Evolutionary conservation across 345 rosid genomes (phyloP).

Genomic region (Excoecaria agallocha): DNA sequence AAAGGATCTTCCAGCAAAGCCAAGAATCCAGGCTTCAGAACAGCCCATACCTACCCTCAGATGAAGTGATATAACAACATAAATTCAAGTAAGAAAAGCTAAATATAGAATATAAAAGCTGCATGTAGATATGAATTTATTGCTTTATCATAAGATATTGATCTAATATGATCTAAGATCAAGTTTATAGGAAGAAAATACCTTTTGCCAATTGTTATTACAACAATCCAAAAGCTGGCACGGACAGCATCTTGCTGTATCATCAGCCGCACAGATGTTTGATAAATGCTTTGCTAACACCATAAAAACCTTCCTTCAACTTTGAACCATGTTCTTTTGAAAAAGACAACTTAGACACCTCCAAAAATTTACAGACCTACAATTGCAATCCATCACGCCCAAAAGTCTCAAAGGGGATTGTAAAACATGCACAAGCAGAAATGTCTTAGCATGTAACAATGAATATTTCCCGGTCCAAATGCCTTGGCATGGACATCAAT

Average conservation of each 20-base stretch:
- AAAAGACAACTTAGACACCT: constrained; percentile 87
- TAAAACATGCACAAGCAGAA: constrained; percentile 1
- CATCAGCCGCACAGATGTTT: constrained; percentile 28
- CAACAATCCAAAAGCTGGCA: constrained; percentile 55
- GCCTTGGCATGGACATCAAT: background rate
- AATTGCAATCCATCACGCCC: background rate
- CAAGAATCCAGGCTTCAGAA: constrained; percentile 88
- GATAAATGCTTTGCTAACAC: constrained; percentile 68
- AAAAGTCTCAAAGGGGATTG: background rate
- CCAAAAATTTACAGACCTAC: constrained; percentile 93
- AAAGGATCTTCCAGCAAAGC: constrained; percentile 83
- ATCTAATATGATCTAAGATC: background rate
- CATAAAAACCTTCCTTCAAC: constrained; percentile 88
- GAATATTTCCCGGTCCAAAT: background rate
- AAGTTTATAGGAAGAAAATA: constrained; percentile 18
- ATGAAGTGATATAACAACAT: constrained; percentile 3
- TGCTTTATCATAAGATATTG: background rate
- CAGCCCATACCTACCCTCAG: constrained; percentile 79
- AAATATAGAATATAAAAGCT: background rate
- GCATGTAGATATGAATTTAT: background rate
- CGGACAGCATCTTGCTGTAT: constrained; percentile 39
- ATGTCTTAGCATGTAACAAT: background rate
- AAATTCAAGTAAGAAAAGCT: background rate
- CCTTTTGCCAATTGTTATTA: constrained; percentile 67
- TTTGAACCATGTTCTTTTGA: constrained; percentile 75